Conservation (phyloP, 257 asterid genomes). For the Penstemon barbatus region DNA sequence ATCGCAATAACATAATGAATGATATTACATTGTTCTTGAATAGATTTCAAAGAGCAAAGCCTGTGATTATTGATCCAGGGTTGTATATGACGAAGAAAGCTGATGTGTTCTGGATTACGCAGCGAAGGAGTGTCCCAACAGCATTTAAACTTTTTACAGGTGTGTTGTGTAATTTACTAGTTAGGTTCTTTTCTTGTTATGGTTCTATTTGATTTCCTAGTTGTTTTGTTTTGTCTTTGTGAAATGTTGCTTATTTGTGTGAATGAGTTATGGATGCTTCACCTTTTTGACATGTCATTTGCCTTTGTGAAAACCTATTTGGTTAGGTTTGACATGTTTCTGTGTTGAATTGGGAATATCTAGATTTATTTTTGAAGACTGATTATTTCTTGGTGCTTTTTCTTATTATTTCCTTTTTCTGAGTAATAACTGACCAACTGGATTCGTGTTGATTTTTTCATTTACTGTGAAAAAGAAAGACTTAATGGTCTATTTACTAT, state of each 20-base stretch:
- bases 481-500: not conserved
- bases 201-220: conserved; percentile 16
- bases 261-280: conserved; percentile 26
- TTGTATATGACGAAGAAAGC: conserved; percentile 77
- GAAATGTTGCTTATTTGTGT: conserved; percentile 23
- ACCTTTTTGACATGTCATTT: conserved; percentile 26
- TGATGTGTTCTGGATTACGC: conserved; percentile 57
- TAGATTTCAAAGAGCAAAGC: conserved; percentile 94
- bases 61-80: conserved; percentile 89
- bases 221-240: conserved; percentile 26
- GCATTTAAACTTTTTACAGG: conserved; percentile 57
- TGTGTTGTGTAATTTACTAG: conserved; percentile 32
- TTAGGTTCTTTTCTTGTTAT: conserved; percentile 14
- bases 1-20: not conserved
- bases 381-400: conserved; percentile 17
- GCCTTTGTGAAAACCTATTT: conserved; percentile 22
- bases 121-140: conserved; percentile 34
- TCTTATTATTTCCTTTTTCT: conserved; percentile 13
- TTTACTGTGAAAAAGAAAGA: not conserved
- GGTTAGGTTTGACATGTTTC: conserved; percentile 28
- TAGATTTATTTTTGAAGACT: conserved; percentile 23
- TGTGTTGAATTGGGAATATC: conserved; percentile 19
- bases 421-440: not conserved
- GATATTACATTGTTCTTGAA: not conserved
- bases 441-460: no score